Conservation (phyloP, 768 basidiomycete species). For the Rhizopogon roseolus region DNA sequence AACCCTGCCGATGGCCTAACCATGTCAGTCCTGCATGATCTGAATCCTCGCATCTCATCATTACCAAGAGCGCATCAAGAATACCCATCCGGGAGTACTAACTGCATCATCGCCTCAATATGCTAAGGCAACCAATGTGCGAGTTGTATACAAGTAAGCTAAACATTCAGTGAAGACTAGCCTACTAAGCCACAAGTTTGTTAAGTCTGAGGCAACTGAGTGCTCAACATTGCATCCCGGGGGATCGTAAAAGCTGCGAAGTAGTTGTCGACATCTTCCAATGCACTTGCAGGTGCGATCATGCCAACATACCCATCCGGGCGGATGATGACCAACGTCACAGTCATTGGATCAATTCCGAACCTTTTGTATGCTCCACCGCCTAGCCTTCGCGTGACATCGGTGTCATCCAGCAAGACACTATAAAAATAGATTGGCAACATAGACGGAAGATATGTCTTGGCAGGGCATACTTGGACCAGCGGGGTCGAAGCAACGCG, state of each 20-base stretch:
- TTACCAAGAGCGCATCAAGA: too few species aligned
- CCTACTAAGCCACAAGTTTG: too few species aligned
- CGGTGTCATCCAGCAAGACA: conserved; percentile 32
- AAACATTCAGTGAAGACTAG: too few species aligned
- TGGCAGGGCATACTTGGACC: conserved; percentile 32
- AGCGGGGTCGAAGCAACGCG: conserved; percentile 30
- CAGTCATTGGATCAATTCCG: conserved; percentile 23
- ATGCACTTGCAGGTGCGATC: conserved; percentile 21
- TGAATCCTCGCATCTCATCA: too few species aligned
- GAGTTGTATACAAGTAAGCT: too few species aligned
- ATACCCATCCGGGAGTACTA: not conserved
- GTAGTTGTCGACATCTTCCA: conserved; percentile 39
- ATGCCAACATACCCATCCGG: conserved; percentile 38
- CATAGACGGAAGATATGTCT: not conserved
- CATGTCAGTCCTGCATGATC: too few species aligned
- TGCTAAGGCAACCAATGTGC: too few species aligned
- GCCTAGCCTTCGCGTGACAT: conserved; percentile 23
- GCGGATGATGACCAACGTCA: conserved; percentile 32
- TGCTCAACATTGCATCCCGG: not conserved
- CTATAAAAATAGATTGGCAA: conserved; percentile 13
- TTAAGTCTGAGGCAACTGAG: too few species aligned
- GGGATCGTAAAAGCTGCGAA: conserved; percentile 41
- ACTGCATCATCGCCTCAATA: too few species aligned
- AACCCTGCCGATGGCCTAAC: too few species aligned
- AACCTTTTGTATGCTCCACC: conserved; percentile 30